These are phyloP conservation scores for Fusarium duplospermum DNA, from an alignment of 2,329 filamentous ascomycete species.

Conservation along the genomic window DNA sequence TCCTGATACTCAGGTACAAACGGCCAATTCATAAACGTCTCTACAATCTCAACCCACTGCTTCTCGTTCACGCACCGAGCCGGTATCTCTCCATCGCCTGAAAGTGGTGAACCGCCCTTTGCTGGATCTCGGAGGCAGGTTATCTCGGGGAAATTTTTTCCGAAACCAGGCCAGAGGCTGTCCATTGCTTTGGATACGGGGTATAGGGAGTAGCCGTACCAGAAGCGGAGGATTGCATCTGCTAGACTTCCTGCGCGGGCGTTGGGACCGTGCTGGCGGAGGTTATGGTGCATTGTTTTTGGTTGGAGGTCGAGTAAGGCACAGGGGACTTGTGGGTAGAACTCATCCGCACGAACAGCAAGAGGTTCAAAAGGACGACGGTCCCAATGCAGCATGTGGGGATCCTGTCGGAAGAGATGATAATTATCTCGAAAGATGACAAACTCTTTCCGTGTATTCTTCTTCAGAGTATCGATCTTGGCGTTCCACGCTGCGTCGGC, in stretches of 20 bases:
- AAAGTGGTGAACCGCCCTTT: conserved; percentile 58
- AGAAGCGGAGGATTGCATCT: conserved; percentile 58
- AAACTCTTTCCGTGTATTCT: conserved; percentile 52
- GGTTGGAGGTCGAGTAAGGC: conserved; percentile 77
- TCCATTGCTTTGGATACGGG: conserved; percentile 60
- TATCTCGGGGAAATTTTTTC: conserved; percentile 62
- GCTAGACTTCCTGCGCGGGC: conserved; percentile 61
- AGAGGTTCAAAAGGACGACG: conserved; percentile 78
- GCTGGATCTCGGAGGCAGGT: conserved; percentile 60
- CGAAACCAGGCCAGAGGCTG: conserved; percentile 68
- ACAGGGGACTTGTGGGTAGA: conserved; percentile 70
- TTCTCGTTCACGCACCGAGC: conserved; percentile 62
- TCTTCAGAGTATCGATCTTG: conserved; percentile 48
- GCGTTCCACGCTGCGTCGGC: conserved; percentile 51
- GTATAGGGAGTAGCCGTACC: conserved; percentile 59
- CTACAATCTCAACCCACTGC: conserved; percentile 69
- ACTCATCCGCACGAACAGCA: conserved; percentile 66
- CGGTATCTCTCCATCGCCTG: conserved; percentile 55
- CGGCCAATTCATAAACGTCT: conserved; percentile 74
- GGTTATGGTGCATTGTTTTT: conserved; percentile 59
- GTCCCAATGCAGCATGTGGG: conserved; percentile 74
- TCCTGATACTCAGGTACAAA: conserved; percentile 65
- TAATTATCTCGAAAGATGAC: conserved; percentile 63
- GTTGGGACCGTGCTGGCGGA: conserved; percentile 59
- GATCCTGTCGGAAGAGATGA: conserved; percentile 60